These are phyloP conservation scores for Penicillium bovifimosum DNA, from an alignment of 495 filamentous ascomycete genomes.

Conservation along the genomic window DNA sequence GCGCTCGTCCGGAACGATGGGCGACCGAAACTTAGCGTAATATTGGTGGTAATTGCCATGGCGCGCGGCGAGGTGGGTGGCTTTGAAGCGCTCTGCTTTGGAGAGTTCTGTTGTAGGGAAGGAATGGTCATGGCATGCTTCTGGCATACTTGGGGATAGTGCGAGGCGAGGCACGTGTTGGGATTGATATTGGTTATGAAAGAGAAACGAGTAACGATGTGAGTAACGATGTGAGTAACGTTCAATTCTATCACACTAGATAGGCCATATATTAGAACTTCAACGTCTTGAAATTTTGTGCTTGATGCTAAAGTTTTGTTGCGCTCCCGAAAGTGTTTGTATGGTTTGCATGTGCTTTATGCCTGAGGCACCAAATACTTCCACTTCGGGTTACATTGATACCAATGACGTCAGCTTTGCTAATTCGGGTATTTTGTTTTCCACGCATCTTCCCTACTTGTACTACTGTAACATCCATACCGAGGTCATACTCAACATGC, in stretches of 20 bases:
- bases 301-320: slow-evolving; percentile 11
- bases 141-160: slow-evolving; percentile 20
- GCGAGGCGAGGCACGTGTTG: slow-evolving; percentile 7
- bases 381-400: too few species aligned
- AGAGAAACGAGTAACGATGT: slow-evolving; percentile 7
- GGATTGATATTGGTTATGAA: slow-evolving; percentile 12
- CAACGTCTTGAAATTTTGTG: slow-evolving; percentile 13
- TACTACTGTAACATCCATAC: slow-evolving; percentile 14
- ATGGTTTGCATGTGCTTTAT: slow-evolving; percentile 15
- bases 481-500: slow-evolving; percentile 20
- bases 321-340: slow-evolving; percentile 10
- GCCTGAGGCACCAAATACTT: slow-evolving; percentile 19
- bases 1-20: slow-evolving; percentile 24
- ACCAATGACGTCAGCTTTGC: slow-evolving; percentile 20
- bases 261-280: slow-evolving; percentile 10
- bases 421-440: slow-evolving; percentile 9
- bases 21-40: slow-evolving; percentile 26
- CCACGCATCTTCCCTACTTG: slow-evolving; percentile 1
- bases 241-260: slow-evolving; percentile 12
- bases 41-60: slow-evolving; percentile 32
- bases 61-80: slow-evolving; percentile 26
- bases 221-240: slow-evolving; percentile 7
- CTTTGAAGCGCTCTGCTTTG: slow-evolving; percentile 29
- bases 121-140: slow-evolving; percentile 12
- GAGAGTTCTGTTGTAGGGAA: slow-evolving; percentile 20